Base-by-base conservation (phyloP, 495 filamentous ascomycete species). In the Neurospora hispaniola region DNA sequence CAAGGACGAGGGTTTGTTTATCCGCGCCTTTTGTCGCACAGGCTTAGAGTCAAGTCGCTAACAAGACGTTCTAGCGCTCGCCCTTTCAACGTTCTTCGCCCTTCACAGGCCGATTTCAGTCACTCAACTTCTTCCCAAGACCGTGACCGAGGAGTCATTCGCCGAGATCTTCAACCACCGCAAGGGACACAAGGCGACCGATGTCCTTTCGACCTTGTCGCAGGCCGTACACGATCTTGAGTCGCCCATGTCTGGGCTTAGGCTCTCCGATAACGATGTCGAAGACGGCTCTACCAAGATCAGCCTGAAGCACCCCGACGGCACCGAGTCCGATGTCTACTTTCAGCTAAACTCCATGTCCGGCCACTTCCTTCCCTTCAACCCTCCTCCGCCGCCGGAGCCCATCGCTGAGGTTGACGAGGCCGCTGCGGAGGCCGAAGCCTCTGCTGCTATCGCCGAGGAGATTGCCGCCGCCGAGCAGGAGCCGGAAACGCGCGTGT, bases 81-180 rank as follows among this genome's bases (percentile, higher is more conserved):
- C 90, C 74, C 85, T 97, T 41, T 94, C 95, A 8, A 91, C 91
- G 69, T 98, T 99, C 86, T 99, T 98, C 84, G 96, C 96, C 72
- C 91, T 95, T 74, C 94, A 99, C 84, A 89, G 96, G 70, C 96
- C 96, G 5, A 94, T 99, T 76, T 96, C 93, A 71, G 87, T 97
- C 76, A 94, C 92, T 39, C 88, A 89, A 74, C 88, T 90, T 70
- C 87, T 96, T 69, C 95, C 95, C 54, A 89, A 90, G 46, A 83
- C 88, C 14, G 86, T 93, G 48, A 90, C 89, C 59, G 82, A 88
- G 69, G 90, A 91, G 80, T 86, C 89, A 44, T 97, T 97, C 78
- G 89, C 92, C 72, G 84, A 90, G 44, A 93, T 97, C 76, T 97
- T 98, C 80, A 84, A 89, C 39, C 74, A 86, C 4, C 89, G 87